Conservation (phyloP, 2,329 filamentous ascomycete genomes). For the Biscogniauxia marginata region DNA sequence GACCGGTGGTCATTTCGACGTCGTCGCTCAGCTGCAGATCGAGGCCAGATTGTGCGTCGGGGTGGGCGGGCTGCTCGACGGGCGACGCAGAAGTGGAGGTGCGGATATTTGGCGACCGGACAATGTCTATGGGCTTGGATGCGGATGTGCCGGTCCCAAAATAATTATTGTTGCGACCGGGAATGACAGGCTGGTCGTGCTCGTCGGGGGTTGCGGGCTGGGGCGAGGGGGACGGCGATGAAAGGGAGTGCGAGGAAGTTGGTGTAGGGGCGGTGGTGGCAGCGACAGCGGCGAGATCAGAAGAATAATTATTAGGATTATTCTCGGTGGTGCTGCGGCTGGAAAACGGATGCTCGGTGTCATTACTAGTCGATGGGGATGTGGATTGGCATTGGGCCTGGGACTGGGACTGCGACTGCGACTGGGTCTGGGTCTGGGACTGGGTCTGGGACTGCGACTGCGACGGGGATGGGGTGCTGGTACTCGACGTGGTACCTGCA, state of each 20-base stretch:
- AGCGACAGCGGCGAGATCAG: slow-evolving; percentile 20
- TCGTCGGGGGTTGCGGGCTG: slow-evolving; percentile 45
- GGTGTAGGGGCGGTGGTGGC: slow-evolving; percentile 30
- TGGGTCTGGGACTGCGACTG: not conserved
- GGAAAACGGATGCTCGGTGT: slow-evolving; percentile 26
- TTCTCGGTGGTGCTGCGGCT: slow-evolving; percentile 28
- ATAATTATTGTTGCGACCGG: slow-evolving; percentile 24
- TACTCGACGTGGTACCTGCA: slow-evolving; percentile 21
- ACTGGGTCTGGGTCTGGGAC: not conserved
- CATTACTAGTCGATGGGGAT: slow-evolving; percentile 23
- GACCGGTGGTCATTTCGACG: slow-evolving; percentile 58
- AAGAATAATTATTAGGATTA: slow-evolving; percentile 17
- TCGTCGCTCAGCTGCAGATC: slow-evolving; percentile 34
- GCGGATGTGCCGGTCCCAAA: slow-evolving; percentile 23
- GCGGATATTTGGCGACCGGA: slow-evolving; percentile 24
- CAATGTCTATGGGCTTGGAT: slow-evolving; percentile 38
- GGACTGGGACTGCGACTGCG: not conserved
- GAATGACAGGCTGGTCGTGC: slow-evolving; percentile 23
- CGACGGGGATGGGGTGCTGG: not conserved
- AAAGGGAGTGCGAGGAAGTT: slow-evolving; percentile 41
- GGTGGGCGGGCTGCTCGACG: slow-evolving; percentile 4
- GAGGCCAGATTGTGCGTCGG: slow-evolving; percentile 25
- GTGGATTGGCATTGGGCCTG: slow-evolving; percentile 2
- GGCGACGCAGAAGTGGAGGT: slow-evolving; percentile 23
- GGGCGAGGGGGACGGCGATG: slow-evolving; percentile 39